Conservation (phyloP, 768 basidiomycete species). For the Pleurotus citrinopileatus region DNA sequence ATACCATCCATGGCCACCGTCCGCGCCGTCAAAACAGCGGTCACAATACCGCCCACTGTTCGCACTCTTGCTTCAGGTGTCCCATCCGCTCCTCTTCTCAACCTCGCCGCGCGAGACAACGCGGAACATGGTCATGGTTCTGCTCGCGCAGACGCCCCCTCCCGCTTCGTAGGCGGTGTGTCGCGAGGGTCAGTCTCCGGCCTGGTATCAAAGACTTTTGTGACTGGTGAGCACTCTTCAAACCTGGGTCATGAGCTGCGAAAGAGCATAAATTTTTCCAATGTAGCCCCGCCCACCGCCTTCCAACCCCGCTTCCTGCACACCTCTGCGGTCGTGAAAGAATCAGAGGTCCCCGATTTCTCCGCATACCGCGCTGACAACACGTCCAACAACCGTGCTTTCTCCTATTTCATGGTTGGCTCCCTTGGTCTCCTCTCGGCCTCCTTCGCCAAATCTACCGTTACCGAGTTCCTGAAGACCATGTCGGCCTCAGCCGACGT, state of each 20-base stretch:
- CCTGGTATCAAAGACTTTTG: constrained; percentile 62
- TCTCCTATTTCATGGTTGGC: constrained; percentile 90
- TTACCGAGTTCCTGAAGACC: constrained; percentile 91
- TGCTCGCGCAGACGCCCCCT: constrained; percentile 60
- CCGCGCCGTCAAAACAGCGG: constrained; percentile 76
- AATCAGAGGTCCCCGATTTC: constrained; percentile 88
- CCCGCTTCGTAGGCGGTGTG: constrained; percentile 62
- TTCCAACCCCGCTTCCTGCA: constrained; percentile 74
- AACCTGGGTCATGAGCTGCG: background rate
- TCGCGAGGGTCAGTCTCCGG: constrained; percentile 43
- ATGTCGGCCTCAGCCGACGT: constrained; percentile 99
- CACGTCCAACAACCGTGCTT: constrained; percentile 63
- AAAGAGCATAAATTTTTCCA: background rate
- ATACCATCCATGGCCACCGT: constrained; percentile 67
- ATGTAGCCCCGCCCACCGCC: constrained; percentile 50
- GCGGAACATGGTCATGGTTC: constrained; percentile 58
- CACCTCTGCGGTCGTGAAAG: constrained; percentile 65
- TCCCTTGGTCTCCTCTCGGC: constrained; percentile 92
- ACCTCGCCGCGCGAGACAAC: constrained; percentile 65
- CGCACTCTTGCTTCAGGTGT: constrained; percentile 77
- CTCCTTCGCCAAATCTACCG: constrained; percentile 89
- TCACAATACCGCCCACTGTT: constrained; percentile 80
- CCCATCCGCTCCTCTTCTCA: constrained; percentile 73
- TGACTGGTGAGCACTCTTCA: constrained; percentile 48
- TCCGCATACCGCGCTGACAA: constrained; percentile 73